Evolutionary conservation across 805 yeast species (phyloP), one percentile per base, ranked within the genome.

Genomic region (Saccharomycopsis vini): DNA sequence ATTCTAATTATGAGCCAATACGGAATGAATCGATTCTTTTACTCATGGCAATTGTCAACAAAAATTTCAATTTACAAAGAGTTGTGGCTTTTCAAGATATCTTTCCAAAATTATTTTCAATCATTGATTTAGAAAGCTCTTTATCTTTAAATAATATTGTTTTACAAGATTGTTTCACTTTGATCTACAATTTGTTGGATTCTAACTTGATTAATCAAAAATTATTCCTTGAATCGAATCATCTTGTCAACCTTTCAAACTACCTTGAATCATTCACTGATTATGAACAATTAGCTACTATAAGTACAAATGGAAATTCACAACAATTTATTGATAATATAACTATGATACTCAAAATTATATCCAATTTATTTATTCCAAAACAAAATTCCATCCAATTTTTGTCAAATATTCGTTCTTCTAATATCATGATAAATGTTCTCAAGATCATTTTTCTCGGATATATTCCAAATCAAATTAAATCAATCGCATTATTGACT

Each of bases 21-120:
- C 70, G 97, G 54, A 89, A 90, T 59, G 95, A 92, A 61, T 77
- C 92, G 2, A 79, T 90, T 30, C 62, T 90, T 41, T 65, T 94
- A n/a, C 66, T 94, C 40, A 80, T 83, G 79, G 81, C 88, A 9
- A 69, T 92, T 2, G 94, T 79, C 10, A 79, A 80, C 53, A 81
- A 84, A 47, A 85, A 87, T 54, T 76, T 79, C 47, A 90, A 86
- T 59, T 79, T 90, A 26, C 98, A 92, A 59, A 89, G 88, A 56
- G 65, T 92, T 16, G 94, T 94, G 7, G 98, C 95, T 0, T 92
- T 92, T 57, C 97, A 92, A 58, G 89, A 86, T 52, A 81, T 94
- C 0, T 89, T 92, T 56, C 96, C 87, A 49, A 76, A 71, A 48
- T 62, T 88, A 10, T 89, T 90, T 55, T 69, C 67, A n/a, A 81